Conservation (phyloP, 345 rosid species). For the Lepidium didymum region DNA sequence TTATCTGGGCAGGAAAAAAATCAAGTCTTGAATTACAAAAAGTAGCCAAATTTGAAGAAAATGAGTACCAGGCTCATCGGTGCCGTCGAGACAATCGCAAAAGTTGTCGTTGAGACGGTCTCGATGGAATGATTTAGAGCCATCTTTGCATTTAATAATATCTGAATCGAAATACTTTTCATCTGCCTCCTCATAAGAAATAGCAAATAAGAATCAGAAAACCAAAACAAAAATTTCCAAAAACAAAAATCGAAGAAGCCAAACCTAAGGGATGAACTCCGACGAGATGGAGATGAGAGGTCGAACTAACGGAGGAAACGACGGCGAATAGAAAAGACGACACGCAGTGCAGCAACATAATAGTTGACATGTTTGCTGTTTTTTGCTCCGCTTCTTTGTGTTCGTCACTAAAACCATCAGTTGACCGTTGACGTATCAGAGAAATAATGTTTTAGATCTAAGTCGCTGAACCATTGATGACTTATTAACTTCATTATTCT, state of each 20-base stretch:
- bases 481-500: too few species aligned
- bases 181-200: slow-evolving; percentile 35
- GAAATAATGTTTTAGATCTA: too few species aligned
- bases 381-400: neutral
- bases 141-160: slow-evolving; percentile 81
- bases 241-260: neutral
- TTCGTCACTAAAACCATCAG: neutral
- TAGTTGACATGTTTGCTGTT: slow-evolving; percentile 20
- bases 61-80: slow-evolving; percentile 85
- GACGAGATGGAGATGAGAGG: slow-evolving; percentile 18
- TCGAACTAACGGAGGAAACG: slow-evolving; percentile 25
- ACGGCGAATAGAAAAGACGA: slow-evolving; percentile 10
- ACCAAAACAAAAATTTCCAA: neutral
- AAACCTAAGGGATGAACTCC: slow-evolving; percentile 79
- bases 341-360: slow-evolving; percentile 6
- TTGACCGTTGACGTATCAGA: neutral
- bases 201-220: neutral
- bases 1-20: too few species aligned
- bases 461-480: too few species aligned
- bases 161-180: slow-evolving; percentile 53
- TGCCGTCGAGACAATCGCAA: slow-evolving; percentile 93
- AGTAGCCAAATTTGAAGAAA: neutral
- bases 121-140: slow-evolving; percentile 58
- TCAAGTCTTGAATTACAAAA: neutral
- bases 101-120: slow-evolving; percentile 86